Evolutionary conservation across 192 early-diverging fungal species (phyloP), one percentile per base, ranked within the genome.

Genomic region (Dissophora ornata): DNA sequence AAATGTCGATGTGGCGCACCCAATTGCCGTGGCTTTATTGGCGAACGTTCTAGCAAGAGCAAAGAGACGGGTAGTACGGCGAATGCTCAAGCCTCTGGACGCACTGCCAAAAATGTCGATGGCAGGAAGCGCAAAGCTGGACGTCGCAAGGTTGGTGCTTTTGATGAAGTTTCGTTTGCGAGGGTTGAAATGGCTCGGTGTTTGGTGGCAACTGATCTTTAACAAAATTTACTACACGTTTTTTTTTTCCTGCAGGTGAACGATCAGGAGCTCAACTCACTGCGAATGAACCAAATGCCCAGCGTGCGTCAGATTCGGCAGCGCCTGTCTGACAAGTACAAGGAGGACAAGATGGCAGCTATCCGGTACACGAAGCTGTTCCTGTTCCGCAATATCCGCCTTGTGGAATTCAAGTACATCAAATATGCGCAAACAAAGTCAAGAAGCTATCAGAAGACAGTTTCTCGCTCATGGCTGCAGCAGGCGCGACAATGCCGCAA

Each of bases 21-120:
- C 38, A 90, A 80, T 8, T 95, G 94, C 62, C 75, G 92, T 21
- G 93, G 93, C 49, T 73, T 71, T 36, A 84, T 89, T 58, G 87
- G 87, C 16, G 80, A 84, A 44, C 71, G 78, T 25, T 41, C 47
- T 11, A 60, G 68, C 29, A 77, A 66, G 30, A 54, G n/a, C 34
- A 69, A 79, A 36, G 66, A 49, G 26, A 18, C 44, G 13, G 32
- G 48, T 1, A 48, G 18, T 38, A 29, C 24, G 1, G 4, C 63
- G 18, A 36, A 22, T 4, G 26, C 33, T 4, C 36, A 56, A 30
- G 9, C 59, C 2, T 50, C 57, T 19, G 57, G 30, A 48, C 47
- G 51, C 26, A 33, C 46, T 10, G 62, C 61, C 26, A 71, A 52
- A 26, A 71, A 80, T n/a, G 49, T n/a, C 0, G 61, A 54, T 16